phyloP scores from a whole-genome alignment of 148 eudicot species.

The Vaccinium corymbosum region DNA sequence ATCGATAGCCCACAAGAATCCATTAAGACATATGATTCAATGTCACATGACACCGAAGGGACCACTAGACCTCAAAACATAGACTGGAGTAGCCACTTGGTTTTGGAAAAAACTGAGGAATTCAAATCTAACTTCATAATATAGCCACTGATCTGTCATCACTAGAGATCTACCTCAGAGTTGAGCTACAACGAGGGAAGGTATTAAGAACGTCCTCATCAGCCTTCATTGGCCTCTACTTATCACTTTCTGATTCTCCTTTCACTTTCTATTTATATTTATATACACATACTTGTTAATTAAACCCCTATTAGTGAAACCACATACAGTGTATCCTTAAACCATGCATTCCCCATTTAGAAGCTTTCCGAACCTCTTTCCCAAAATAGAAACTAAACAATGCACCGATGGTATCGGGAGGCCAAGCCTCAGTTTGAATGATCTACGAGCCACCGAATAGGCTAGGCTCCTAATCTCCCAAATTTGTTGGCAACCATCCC shows the following conservation, averaged over 20 bases:
- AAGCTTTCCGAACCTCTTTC: background rate
- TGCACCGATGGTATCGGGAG: background rate
- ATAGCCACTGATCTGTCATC: background rate
- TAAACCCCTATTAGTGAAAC: background rate
- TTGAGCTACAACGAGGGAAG: background rate
- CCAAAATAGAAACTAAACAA: background rate
- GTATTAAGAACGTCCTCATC: background rate
- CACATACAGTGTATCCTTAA: background rate
- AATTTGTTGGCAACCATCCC: background rate
- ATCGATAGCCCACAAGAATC: background rate
- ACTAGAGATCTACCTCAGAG: background rate
- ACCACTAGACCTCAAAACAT: background rate
- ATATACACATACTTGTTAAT: background rate
- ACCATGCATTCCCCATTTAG: background rate
- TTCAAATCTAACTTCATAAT: background rate
- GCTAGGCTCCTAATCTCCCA: background rate
- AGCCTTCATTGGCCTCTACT: background rate
- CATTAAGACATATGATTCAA: background rate
- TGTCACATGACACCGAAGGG: background rate
- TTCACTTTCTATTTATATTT: background rate
- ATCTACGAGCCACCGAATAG: background rate
- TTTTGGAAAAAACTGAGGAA: background rate
- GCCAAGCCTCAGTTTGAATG: background rate
- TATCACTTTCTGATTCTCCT: background rate
- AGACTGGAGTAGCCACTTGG: background rate